phyloP scores from a whole-genome alignment of 768 basidiomycete genomes.

The Leccinum aurantiacum region DNA sequence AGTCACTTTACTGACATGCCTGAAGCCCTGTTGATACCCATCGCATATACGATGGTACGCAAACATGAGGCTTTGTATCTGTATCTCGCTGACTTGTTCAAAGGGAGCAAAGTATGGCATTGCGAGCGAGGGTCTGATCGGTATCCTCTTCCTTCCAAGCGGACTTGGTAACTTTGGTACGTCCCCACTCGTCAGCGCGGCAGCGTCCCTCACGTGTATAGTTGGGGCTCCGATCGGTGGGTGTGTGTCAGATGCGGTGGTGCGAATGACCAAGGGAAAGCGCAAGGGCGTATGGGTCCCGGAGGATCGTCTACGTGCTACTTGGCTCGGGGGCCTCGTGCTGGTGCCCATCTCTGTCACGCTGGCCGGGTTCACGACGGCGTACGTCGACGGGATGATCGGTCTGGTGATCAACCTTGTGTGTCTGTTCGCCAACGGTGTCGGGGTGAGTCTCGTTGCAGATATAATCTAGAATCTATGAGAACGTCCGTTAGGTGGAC shows the following conservation, averaged over 20 bases:
- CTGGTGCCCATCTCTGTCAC: conserved; percentile 56
- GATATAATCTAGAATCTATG: background rate
- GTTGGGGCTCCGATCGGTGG: conserved; percentile 64
- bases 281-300: conserved; percentile 63
- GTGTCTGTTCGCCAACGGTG: conserved; percentile 61
- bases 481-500: conserved; percentile 44
- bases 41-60: conserved; percentile 66
- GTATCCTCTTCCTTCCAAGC: conserved; percentile 26
- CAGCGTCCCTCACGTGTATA: conserved; percentile 22
- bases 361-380: conserved; percentile 46
- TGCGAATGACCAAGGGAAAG: conserved; percentile 46
- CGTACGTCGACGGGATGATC: conserved; percentile 46
- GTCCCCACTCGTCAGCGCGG: background rate
- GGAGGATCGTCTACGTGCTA: conserved; percentile 63
- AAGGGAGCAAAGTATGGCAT: conserved; percentile 47
- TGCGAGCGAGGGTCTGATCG: conserved; percentile 21
- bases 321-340: conserved; percentile 45
- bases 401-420: conserved; percentile 54
- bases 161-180: conserved; percentile 29
- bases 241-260: conserved; percentile 52
- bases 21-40: conserved; percentile 51
- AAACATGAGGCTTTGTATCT: background rate
- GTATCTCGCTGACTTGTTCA: background rate
- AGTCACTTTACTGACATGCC: background rate
- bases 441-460: conserved; percentile 48